Percentiles rank a stretch among this genome's conserved stretches.
Conservation (phyloP, 1,284 basidiomycete genomes). For the Cystobasidiaceae sp. region DNA sequence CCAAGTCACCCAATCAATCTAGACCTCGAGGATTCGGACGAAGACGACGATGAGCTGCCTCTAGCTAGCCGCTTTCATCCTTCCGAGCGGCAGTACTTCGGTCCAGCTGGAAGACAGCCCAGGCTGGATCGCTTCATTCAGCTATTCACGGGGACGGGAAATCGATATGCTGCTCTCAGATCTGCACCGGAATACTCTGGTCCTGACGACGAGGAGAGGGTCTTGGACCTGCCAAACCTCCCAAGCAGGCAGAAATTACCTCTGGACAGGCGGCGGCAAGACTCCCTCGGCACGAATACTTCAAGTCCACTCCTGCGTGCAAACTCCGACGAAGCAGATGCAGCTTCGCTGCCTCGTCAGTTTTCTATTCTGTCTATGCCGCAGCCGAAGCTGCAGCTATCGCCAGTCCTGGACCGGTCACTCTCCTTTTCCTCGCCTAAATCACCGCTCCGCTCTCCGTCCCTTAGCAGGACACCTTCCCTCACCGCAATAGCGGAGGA, state of each 20-base stretch:
- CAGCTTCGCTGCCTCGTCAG: slow-evolving; percentile 1
- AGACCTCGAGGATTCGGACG: slow-evolving; percentile 19
- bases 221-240: slow-evolving; percentile 11
- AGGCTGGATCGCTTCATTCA: slow-evolving; percentile 5
- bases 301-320: neutral
- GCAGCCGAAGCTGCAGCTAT: neutral
- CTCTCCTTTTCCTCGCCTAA: neutral
- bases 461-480: slow-evolving; percentile 24
- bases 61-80: slow-evolving; percentile 2
- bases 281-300: neutral
- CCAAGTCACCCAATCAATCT: neutral
- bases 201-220: neutral
- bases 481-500: slow-evolving; percentile 22
- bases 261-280: neutral
- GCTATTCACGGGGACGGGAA: slow-evolving; percentile 8
- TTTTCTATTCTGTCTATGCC: neutral
- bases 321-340: slow-evolving; percentile 8
- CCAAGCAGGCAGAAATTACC: neutral
- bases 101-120: slow-evolving; percentile 5
- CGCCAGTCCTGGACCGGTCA: slow-evolving; percentile 1
- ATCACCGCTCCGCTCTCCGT: slow-evolving; percentile 21
- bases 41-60: slow-evolving; percentile 26
- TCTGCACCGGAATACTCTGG: neutral
- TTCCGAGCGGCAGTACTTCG: neutral
- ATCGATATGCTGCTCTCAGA: neutral